A percentile compares a stretch with the other conserved stretches of the same genome.
Conservation (phyloP, 768 basidiomycete species). For the Xerocomellus amylosporus region DNA sequence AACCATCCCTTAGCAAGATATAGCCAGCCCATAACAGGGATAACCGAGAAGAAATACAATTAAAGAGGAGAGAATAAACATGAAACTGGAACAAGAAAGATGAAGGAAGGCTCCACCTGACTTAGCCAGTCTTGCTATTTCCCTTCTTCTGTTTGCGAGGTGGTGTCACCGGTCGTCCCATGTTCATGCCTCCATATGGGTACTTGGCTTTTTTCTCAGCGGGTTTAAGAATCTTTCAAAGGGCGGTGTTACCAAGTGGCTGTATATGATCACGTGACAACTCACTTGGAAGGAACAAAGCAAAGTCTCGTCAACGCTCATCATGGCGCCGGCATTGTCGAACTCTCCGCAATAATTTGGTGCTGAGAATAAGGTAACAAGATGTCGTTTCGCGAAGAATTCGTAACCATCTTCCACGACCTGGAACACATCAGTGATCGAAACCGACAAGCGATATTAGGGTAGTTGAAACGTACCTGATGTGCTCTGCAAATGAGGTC, state of each 20-base stretch:
- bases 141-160: slow-evolving; percentile 99
- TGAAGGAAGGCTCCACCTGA: slow-evolving; percentile 23
- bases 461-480: slow-evolving; percentile 59
- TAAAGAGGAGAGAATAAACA: slow-evolving; percentile 34
- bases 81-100: slow-evolving; percentile 27
- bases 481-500: slow-evolving; percentile 98
- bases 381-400: slow-evolving; percentile 96
- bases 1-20: slow-evolving; percentile 29
- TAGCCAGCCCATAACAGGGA: slow-evolving; percentile 24
- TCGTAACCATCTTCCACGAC: slow-evolving; percentile 99
- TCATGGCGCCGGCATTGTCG: slow-evolving; percentile 99
- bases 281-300: slow-evolving; percentile 96
- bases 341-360: slow-evolving; percentile 97
- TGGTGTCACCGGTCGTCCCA: slow-evolving; percentile 88
- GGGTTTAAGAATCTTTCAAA: slow-evolving; percentile 96
- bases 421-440: slow-evolving; percentile 36
- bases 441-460: background rate
- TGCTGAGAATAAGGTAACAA: slow-evolving; percentile 96
- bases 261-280: slow-evolving; percentile 11
- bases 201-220: slow-evolving; percentile 98
- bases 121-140: slow-evolving; percentile 65
- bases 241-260: background rate
- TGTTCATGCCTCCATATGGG: slow-evolving; percentile 82
- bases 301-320: slow-evolving; percentile 97
- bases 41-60: slow-evolving; percentile 25